Base-by-base conservation (phyloP, 2,329 filamentous ascomycete genomes). In the Trichothecium roseum region DNA sequence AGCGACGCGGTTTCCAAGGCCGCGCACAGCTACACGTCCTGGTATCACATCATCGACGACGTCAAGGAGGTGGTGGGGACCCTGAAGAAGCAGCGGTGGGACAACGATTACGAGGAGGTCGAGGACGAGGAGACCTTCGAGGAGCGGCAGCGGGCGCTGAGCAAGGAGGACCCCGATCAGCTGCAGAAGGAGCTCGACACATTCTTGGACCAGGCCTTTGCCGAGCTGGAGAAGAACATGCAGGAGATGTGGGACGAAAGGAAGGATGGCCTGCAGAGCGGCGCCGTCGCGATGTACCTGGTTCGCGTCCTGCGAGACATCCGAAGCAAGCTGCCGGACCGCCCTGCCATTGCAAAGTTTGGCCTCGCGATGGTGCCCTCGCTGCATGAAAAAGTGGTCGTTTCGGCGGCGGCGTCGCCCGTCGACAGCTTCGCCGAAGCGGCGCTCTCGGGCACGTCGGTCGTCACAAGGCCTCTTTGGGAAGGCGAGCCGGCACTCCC, bases 401-500 rank as follows among this genome's bases (percentile, higher is more conserved):
- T 51, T 3, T 59, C 69, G 18, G 68, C 82, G 2, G 62, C 69
- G 0, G 49, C 55, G 10, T 52, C 63, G 1, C 62, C 74, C 0
- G 48, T 82, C 24, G 56, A 69, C 35, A 51, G 66, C 35, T 64
- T 78, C 35, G 45, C 55, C 2, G 52, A 53, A n/a, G 50, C 51
- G 3, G 53, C 61, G 0, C 53, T 71, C 28, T 55, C 62, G 2
- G 55, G 60, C 32, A 69, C 60, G 37, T 59, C 50, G 18, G 68
- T 84, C 1, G 66, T 69, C 3, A 78, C 80, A 6, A 69, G 78
- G 35, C 68, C 73, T 1, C 63, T 95, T 0, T 95, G 88, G 88
- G 86, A 93, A 52, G 84, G 84, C 1, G 65, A 74, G 27, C 83
- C 84, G 0, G 66, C 75, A 18, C 54, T 94, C 29, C 89, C 89